phyloP scores from a whole-genome alignment of 2,329 filamentous ascomycete species.

The Fusarium nurragi region DNA sequence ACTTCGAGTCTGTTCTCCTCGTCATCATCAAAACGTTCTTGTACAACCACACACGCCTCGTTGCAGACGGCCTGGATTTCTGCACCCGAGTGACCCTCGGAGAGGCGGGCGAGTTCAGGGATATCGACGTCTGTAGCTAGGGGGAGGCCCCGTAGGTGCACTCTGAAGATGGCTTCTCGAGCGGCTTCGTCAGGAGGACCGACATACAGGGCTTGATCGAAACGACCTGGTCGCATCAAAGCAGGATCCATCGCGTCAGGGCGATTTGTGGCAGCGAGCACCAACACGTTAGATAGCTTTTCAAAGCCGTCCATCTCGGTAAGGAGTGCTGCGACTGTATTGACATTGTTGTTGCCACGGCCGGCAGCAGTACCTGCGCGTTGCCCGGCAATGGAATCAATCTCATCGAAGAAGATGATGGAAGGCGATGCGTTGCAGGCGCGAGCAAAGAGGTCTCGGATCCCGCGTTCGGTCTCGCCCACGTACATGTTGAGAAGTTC shows the following conservation, averaged over 20 bases:
- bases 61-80: conserved; percentile 72
- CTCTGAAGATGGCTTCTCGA: conserved; percentile 77
- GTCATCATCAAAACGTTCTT: conserved; percentile 49
- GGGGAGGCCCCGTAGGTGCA: conserved; percentile 70
- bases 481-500: conserved; percentile 98
- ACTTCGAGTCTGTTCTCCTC: conserved; percentile 48
- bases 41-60: conserved; percentile 55
- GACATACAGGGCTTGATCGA: conserved; percentile 87
- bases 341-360: conserved; percentile 64
- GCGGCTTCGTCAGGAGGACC: conserved; percentile 79
- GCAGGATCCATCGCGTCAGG: conserved; percentile 88
- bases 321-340: conserved; percentile 87
- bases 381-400: conserved; percentile 80
- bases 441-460: conserved; percentile 86
- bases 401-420: conserved; percentile 97
- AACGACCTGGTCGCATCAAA: conserved; percentile 83
- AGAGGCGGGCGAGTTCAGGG: conserved; percentile 66
- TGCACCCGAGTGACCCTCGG: conserved; percentile 85
- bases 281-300: conserved; percentile 80
- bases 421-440: conserved; percentile 86
- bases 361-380: conserved; percentile 54
- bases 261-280: conserved; percentile 91
- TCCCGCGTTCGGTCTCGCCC: conserved; percentile 87
- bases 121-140: conserved; percentile 73
- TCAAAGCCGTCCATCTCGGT: conserved; percentile 98